Conservation (phyloP, 257 asterid genomes). For the Solanum pinnatisectum region DNA sequence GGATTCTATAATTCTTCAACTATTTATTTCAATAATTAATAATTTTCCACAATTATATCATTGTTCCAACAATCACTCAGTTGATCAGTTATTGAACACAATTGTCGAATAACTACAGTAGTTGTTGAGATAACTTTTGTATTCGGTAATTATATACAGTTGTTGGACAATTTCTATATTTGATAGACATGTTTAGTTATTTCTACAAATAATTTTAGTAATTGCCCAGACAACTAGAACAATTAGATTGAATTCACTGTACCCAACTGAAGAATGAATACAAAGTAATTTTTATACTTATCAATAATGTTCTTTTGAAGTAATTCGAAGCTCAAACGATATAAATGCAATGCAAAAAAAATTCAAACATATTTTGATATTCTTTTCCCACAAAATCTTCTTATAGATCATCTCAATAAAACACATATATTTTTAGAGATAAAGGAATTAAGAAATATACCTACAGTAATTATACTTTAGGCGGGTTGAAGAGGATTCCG, state of each 20-base stretch:
- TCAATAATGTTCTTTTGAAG: background rate
- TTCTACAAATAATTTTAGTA: background rate
- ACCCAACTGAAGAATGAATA: background rate
- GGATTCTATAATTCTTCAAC: background rate
- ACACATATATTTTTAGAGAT: background rate
- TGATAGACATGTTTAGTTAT: background rate
- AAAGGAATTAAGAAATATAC: too few relatives aligned
- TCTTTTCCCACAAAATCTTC: background rate
- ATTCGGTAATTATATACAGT: background rate
- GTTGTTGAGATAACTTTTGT: background rate
- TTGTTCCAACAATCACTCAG: background rate
- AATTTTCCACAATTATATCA: background rate
- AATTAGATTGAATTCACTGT: background rate
- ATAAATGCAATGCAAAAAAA: background rate
- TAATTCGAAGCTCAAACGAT: background rate
- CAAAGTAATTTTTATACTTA: background rate
- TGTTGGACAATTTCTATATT: background rate
- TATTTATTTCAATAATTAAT: background rate
- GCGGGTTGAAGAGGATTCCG: background rate
- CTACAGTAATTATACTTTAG: too few relatives aligned
- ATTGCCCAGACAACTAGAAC: background rate
- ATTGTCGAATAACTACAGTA: too few relatives aligned
- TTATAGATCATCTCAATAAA: background rate
- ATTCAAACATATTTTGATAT: background rate
- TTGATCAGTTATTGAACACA: too few relatives aligned